Conservation (phyloP, 2,329 filamentous ascomycete genomes). For the Monosporascus sp. region DNA sequence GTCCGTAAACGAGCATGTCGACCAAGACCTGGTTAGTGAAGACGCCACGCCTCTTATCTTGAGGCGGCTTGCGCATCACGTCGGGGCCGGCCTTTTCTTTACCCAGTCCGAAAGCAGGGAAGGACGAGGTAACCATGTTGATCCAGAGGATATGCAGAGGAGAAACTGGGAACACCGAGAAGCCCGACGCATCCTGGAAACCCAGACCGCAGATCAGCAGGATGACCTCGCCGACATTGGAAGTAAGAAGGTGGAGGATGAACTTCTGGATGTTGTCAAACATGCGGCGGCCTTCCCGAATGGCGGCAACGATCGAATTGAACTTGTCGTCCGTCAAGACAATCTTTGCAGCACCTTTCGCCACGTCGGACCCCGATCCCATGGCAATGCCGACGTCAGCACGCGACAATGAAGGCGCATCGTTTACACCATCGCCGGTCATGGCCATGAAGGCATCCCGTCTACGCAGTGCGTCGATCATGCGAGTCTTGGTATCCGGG, state of each 20-base stretch:
- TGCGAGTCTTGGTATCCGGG: conserved; percentile 80
- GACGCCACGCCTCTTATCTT: conserved; percentile 61
- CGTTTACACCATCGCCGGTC: conserved; percentile 86
- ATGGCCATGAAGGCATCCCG: conserved; percentile 74
- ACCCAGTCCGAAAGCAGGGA: conserved; percentile 83
- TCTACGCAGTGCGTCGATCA: conserved; percentile 83
- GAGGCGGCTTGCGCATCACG: conserved; percentile 75
- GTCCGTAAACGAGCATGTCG: conserved; percentile 75
- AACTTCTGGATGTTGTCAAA: conserved; percentile 91
- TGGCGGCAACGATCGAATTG: conserved; percentile 76
- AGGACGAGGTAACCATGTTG: conserved; percentile 85
- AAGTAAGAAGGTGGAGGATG: conserved; percentile 70
- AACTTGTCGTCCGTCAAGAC: conserved; percentile 87
- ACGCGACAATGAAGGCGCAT: conserved; percentile 73
- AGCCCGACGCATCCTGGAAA: conserved; percentile 65
- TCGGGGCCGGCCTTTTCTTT: conserved; percentile 71
- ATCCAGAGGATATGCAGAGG: conserved; percentile 90
- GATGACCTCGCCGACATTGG: conserved; percentile 81
- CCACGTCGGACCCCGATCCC: conserved; percentile 83
- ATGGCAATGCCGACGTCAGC: conserved; percentile 87
- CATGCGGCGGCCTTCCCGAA: conserved; percentile 77
- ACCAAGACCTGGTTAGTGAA: conserved; percentile 73
- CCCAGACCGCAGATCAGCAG: conserved; percentile 75
- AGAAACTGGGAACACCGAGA: conserved; percentile 80
- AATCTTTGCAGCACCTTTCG: conserved; percentile 76